phyloP scores from a whole-genome alignment of 192 early-diverging fungal species.

The Backusella liffmaniae region DNA sequence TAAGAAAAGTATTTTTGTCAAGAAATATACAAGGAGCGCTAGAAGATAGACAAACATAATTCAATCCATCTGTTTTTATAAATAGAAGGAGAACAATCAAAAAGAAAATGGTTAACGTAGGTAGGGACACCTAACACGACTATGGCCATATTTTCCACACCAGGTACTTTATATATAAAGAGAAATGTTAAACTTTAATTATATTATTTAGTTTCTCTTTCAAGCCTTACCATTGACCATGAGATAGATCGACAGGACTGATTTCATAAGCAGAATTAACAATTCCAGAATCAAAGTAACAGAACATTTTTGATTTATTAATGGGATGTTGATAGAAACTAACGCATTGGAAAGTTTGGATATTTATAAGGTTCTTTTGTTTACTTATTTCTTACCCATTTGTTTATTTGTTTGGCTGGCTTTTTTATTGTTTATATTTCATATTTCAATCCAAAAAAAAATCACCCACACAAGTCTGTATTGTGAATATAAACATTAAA shows the following conservation, averaged over 20 bases:
- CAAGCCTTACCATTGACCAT: neutral
- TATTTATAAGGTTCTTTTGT: neutral
- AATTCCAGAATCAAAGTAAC: neutral
- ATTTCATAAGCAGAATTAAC: neutral
- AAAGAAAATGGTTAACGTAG: neutral
- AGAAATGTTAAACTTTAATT: neutral
- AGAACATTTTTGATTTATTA: neutral
- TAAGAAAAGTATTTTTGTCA: neutral
- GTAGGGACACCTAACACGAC: neutral
- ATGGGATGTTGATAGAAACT: neutral
- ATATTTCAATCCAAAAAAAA: neutral
- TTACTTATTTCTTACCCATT: neutral
- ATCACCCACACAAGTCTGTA: neutral
- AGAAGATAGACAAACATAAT: neutral
- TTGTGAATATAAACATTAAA: neutral
- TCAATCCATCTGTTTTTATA: neutral
- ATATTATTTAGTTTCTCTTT: neutral
- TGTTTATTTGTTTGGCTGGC: neutral
- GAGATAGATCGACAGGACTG: neutral
- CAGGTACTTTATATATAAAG: neutral
- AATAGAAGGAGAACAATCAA: neutral
- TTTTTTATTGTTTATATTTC: neutral
- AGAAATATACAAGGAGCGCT: neutral
- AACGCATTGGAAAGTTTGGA: neutral
- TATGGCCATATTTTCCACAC: slow-evolving; percentile 2